A percentile compares a stretch with the other conserved stretches of the same genome.
Conservation (phyloP, 2,329 filamentous ascomycete species). For the Diplodia scrobiculata region DNA sequence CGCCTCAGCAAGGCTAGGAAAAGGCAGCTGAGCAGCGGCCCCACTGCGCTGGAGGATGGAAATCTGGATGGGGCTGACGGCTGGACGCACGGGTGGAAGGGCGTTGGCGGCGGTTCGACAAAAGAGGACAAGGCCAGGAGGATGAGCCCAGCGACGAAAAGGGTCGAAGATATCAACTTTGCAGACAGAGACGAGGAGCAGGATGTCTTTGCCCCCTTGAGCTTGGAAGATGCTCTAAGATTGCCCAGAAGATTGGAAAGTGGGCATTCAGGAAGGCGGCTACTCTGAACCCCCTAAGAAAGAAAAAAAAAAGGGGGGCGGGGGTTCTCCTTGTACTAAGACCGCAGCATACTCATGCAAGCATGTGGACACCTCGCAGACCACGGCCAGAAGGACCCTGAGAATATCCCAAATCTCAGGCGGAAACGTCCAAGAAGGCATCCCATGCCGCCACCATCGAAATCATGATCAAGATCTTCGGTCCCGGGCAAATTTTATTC, state of each 20-base stretch:
- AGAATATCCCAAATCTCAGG: not conserved
- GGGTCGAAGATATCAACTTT: constrained; percentile 6
- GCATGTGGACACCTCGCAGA: not conserved
- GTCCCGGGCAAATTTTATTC: not conserved
- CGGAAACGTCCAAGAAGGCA: not conserved
- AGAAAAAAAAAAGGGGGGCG: not conserved
- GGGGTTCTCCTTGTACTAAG: not conserved
- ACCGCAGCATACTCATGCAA: not conserved
- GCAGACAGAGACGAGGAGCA: constrained; percentile 16
- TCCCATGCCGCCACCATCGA: not conserved
- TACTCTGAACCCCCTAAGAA: not conserved
- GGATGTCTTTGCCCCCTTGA: constrained; percentile 13
- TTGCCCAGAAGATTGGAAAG: constrained; percentile 14
- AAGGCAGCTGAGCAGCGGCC: constrained; percentile 9
- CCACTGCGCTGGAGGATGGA: not conserved
- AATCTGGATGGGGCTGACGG: not conserved
- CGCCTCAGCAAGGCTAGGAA: constrained; percentile 37
- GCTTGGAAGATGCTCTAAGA: constrained; percentile 3
- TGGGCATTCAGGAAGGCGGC: not conserved
- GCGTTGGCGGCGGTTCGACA: not conserved
- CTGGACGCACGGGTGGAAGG: not conserved
- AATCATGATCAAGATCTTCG: not conserved
- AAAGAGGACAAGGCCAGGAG: constrained; percentile 9
- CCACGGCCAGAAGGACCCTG: not conserved
- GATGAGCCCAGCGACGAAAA: constrained; percentile 1